A percentile compares a stretch with the other conserved stretches of the same genome.
Conservation (phyloP, 306 rosid species). For the Cucumis sativus region Cucumber_9930_V3 NC_026660.2:7386501-7387000, state of each 20-base stretch:
- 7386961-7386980: too few species aligned
- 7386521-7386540: not conserved
- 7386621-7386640: not conserved
- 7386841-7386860: not conserved
- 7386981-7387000: too few species aligned
- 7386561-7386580: not conserved
- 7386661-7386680: not conserved
- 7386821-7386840: not conserved
- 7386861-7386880: not conserved
- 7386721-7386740: conserved; percentile 1
- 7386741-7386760: not conserved
- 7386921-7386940: too few species aligned
- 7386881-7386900: too few species aligned
- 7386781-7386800: conserved; percentile 4
- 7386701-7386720: not conserved
- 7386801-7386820: not conserved
- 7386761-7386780: not conserved
- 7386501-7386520: not conserved
- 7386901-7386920: too few species aligned
- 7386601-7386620: not conserved
- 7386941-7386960: too few species aligned
- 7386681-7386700: not conserved
- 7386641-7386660: not conserved
- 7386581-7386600: not conserved
- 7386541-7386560: not conserved